Base-by-base conservation (phyloP, 306 rosid species). In the Rosa lucieae region DNA sequence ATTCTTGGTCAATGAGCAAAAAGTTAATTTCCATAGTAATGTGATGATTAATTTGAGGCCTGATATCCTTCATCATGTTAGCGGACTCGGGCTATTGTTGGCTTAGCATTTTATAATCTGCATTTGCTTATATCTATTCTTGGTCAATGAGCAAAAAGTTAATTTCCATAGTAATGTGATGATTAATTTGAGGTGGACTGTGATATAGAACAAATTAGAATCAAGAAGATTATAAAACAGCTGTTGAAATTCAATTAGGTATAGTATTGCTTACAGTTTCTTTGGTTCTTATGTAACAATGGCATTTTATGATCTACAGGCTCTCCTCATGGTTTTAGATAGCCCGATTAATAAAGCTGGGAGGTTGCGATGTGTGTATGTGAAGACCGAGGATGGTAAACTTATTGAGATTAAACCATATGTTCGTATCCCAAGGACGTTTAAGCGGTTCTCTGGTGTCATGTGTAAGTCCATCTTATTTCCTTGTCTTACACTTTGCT, bases 381-480 rank as follows among this genome's bases (percentile, higher is more conserved):
- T 94, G 70, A 90, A 83, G 85, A 94, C 98, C 10, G 97, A 89
- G 52, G 88, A 86, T 76, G 97, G 96, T 47, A 84, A 85, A 72
- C 96, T 92, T 29, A 86, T 94, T 72, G 97, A 94, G 89, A 88
- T 94, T 77, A 94, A 90, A 59, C 94, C 93, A 18, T 66, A 77
- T 79, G 97, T 88, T 77, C 97, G 97, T 23, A 83, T 92, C 67
- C 98, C 98, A 6, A 88, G 98, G 79, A 94, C 98, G 29, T 93
- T 92, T 85, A 92, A 89, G 84, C 92, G 98, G 37, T 94, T 94
- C 47, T 39, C 86, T 21, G 97, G 97, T 70, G 78, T 94, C 80
- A 94, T 92, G 97, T 85, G 98, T 94, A 87, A 87, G 97, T 89
- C 58, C 74, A 23, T 26, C 77, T 56, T 5, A 26, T 70, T 62